Conservation (phyloP, 208 protist species). For the Leishmania arabica region DNA sequence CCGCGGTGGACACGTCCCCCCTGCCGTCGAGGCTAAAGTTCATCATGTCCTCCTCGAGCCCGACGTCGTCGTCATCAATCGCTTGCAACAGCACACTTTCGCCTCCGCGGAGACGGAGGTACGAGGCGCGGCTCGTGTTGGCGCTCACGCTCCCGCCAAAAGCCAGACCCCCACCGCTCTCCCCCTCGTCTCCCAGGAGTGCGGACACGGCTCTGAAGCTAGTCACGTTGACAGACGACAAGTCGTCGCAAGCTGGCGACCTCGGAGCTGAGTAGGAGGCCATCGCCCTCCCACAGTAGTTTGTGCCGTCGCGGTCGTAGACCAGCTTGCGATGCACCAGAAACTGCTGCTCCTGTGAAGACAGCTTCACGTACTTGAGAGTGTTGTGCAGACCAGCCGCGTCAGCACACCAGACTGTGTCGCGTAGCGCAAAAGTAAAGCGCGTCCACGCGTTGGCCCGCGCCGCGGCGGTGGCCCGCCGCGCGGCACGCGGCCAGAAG, state of each 20-base stretch:
- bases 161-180: background rate
- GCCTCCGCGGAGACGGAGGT: slow-evolving; percentile 52
- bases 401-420: slow-evolving; percentile 78
- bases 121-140: slow-evolving; percentile 16
- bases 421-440: slow-evolving; percentile 61
- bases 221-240: background rate
- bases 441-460: slow-evolving; percentile 54
- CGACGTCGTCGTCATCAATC: slow-evolving; percentile 38
- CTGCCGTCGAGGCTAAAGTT: slow-evolving; percentile 22
- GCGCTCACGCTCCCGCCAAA: slow-evolving; percentile 7
- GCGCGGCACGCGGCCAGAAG: slow-evolving; percentile 40
- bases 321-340: slow-evolving; percentile 75
- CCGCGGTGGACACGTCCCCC: background rate
- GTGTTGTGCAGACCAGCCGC: slow-evolving; percentile 32
- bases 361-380: slow-evolving; percentile 61
- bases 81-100: slow-evolving; percentile 57
- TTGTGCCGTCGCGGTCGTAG: slow-evolving; percentile 65
- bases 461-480: slow-evolving; percentile 37
- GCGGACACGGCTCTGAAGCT: slow-evolving; percentile 2
- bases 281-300: slow-evolving; percentile 58
- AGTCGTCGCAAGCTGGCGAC: slow-evolving; percentile 3
- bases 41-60: slow-evolving; percentile 34
- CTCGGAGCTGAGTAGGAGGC: slow-evolving; percentile 16
- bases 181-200: slow-evolving; percentile 6
- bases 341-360: slow-evolving; percentile 65